phyloP scores from a whole-genome alignment of 225 moss, liverwort and hornwort genomes.

The Sphagnum contortum region DNA sequence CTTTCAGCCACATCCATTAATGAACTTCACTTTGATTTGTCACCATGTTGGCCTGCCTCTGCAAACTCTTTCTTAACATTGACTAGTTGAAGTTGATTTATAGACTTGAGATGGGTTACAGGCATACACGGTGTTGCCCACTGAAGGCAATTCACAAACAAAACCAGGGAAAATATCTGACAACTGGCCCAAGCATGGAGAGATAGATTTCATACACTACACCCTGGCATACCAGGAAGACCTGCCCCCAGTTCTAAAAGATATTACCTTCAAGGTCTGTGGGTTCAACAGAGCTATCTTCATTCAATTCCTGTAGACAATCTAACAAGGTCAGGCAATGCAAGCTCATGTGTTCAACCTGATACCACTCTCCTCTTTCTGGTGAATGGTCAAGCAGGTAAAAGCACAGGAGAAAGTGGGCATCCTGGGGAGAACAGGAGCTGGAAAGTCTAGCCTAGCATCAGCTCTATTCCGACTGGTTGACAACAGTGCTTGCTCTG shows the following conservation, averaged over 20 bases:
- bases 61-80: too few species aligned
- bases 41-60: too few species aligned
- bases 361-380: too few species aligned
- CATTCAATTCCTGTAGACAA: too few species aligned
- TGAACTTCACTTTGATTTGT: too few species aligned
- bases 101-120: slow-evolving; percentile 4
- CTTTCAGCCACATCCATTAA: too few species aligned
- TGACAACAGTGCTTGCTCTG: slow-evolving; percentile 75
- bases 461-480: slow-evolving; percentile 93
- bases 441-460: slow-evolving; percentile 89
- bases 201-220: slow-evolving; percentile 71
- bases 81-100: too few species aligned
- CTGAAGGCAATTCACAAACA: slow-evolving; percentile 69
- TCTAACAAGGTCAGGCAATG: too few species aligned
- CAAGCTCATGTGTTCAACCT: too few species aligned
- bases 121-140: slow-evolving; percentile 53
- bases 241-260: slow-evolving; percentile 72
- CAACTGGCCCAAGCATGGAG: slow-evolving; percentile 76
- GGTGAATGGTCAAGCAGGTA: slow-evolving; percentile 17
- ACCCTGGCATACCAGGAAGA: slow-evolving; percentile 88
- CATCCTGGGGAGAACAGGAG: slow-evolving; percentile 90
- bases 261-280: slow-evolving; percentile 69
- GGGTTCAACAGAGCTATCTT: too few species aligned
- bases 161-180: slow-evolving; percentile 65
- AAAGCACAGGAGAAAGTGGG: slow-evolving; percentile 74